Evolutionary conservation across 2,329 filamentous ascomycete genomes (phyloP), one percentile per base, ranked within the genome.

Genomic region (Pseudogymnoascus sp.): DNA sequence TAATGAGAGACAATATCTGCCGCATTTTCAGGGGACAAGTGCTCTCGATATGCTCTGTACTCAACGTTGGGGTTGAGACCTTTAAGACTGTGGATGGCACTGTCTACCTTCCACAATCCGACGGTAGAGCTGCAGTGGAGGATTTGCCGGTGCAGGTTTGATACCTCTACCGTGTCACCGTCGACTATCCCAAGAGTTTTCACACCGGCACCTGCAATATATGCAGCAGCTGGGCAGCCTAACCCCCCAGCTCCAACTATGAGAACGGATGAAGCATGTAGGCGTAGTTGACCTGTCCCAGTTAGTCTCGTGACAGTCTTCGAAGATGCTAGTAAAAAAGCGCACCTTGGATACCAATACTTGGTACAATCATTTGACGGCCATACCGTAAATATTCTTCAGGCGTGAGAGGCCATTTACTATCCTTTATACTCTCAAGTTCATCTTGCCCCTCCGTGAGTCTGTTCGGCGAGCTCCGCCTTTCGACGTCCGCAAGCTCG

Each of bases 111-210:
- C 64, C 79, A 81, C 78, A 84, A 84, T 10, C 90, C 90, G 4
- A 96, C 85, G 61, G 85, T 84, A 2, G 79, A 77, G 0, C 86
- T 89, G 2, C 82, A 82, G 73, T 99, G 93, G 33, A 92, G 83
- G 61, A 97, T 86, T 76, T 99, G 95, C 0, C 95, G 87, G 77
- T 97, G 95, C 13, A 99, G 80, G 72, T 99, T 99, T 29, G 92
- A 96, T 14, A 82, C 78, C 73, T 97, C 95, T 31, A 99, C 93
- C 0, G 80, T 80, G 75, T 99, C 95, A 3, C 89, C 92, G 72
- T 99, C 95, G 24, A 95, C 84, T 6, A 99, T 78, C 0, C 93
- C 93, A 16, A 99, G 76, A 0, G 82, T 89, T 7, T 93, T 92
- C 1, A 97, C 82, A 0, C 95, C 95, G 1, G 95, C 90, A 21